These are phyloP conservation scores for Penicillium sp. DNA, from an alignment of 2,329 filamentous ascomycete genomes.

Conservation along the genomic window DNA sequence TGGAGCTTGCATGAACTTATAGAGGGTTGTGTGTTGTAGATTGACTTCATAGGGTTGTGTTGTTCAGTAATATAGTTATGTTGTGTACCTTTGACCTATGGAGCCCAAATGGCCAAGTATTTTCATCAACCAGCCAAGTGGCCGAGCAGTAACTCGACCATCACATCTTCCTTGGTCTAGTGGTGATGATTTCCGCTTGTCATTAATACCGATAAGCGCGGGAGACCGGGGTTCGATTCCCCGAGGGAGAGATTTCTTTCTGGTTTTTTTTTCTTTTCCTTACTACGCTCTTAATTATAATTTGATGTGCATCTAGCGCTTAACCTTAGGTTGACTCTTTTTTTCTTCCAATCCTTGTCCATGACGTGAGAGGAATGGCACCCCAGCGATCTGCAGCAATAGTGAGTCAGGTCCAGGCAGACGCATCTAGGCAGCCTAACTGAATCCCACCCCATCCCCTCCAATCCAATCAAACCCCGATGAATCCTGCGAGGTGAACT, in stretches of 20 bases:
- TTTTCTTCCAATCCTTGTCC: too few species aligned
- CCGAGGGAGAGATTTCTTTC: conserved; percentile 29
- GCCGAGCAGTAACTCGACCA: conserved; percentile 24
- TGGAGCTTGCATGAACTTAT: not conserved
- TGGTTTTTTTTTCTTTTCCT: not conserved
- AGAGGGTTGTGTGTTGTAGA: not conserved
- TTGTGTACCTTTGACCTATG: not conserved
- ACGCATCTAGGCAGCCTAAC: not conserved
- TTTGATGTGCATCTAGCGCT: not conserved
- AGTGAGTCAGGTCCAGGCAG: conserved; percentile 8
- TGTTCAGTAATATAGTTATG: not conserved
- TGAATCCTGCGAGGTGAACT: not conserved
- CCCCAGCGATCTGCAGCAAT: not conserved
- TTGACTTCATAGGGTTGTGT: not conserved
- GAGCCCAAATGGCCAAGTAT: fast-evolving
- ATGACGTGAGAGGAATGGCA: not conserved
- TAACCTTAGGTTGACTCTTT: too few species aligned
- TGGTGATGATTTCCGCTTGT: conserved; percentile 34
- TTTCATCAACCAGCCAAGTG: conserved; percentile 24
- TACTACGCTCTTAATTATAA: not conserved
- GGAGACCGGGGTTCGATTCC: conserved; percentile 39
- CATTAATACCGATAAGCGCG: conserved; percentile 29
- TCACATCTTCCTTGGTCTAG: conserved; percentile 29
- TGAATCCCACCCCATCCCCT: too few species aligned
- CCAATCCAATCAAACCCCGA: not conserved